Evolutionary conservation across 352 stramenopile species (phyloP).

Genomic region (Phytophthora sp.): DNA sequence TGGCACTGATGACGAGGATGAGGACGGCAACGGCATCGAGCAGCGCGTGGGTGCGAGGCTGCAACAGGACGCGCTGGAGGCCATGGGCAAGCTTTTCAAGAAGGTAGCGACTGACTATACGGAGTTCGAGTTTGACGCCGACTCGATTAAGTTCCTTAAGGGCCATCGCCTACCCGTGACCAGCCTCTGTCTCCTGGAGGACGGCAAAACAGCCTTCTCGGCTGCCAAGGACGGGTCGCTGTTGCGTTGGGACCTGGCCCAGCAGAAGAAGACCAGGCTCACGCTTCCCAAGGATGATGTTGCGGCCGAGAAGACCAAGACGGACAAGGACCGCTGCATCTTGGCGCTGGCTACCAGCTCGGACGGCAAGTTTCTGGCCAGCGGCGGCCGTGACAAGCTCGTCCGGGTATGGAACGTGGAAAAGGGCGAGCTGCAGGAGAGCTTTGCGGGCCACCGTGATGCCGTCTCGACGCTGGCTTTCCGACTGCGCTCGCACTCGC

Average conservation of each 20-base stretch:
- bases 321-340: slow-evolving; percentile 82
- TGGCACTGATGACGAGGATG: slow-evolving; percentile 36
- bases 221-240: slow-evolving; percentile 93
- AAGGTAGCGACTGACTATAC: slow-evolving; percentile 77
- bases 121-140: slow-evolving; percentile 82
- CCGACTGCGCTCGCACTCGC: slow-evolving; percentile 84
- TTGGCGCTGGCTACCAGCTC: slow-evolving; percentile 89
- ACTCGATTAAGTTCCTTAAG: slow-evolving; percentile 81
- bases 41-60: slow-evolving; percentile 79
- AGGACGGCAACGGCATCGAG: slow-evolving; percentile 63
- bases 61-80: slow-evolving; percentile 85
- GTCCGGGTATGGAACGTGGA: slow-evolving; percentile 90
- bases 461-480: slow-evolving; percentile 89
- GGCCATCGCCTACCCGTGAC: slow-evolving; percentile 87
- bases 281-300: slow-evolving; percentile 68
- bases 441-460: slow-evolving; percentile 91
- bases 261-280: slow-evolving; percentile 79
- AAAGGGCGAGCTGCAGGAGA: slow-evolving; percentile 83
- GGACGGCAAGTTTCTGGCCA: slow-evolving; percentile 93
- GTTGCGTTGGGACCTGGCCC: slow-evolving; percentile 87
- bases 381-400: slow-evolving; percentile 91
- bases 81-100: slow-evolving; percentile 90
- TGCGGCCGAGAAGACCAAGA: slow-evolving; percentile 48
- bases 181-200: slow-evolving; percentile 85
- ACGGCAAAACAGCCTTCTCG: slow-evolving; percentile 92